Evolutionary conservation across 2,329 filamentous ascomycete species (phyloP).

Genomic region (Apiospora arundinis): DNA sequence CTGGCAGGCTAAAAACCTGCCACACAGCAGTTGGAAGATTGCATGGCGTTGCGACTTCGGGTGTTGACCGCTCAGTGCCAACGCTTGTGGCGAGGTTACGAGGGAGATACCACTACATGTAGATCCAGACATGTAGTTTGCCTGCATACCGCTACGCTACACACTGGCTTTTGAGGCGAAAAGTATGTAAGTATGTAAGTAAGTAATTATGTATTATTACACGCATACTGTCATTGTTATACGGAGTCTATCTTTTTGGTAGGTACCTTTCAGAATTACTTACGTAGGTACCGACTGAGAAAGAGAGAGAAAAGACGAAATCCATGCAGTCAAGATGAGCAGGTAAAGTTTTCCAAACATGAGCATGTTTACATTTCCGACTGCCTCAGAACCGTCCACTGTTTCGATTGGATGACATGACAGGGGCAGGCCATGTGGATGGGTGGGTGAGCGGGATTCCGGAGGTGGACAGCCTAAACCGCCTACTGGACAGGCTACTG

Average conservation of each 20-base stretch:
- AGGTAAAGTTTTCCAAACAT: background rate
- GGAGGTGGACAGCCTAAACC: too few species aligned
- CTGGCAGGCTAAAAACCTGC: background rate
- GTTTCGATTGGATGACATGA: slow-evolving; percentile 6
- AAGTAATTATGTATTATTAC: too few species aligned
- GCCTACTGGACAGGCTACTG: too few species aligned
- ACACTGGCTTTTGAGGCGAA: background rate
- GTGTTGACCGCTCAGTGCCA: background rate
- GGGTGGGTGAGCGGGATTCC: background rate
- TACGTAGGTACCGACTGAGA: background rate
- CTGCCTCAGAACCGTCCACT: background rate
- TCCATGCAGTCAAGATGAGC: background rate
- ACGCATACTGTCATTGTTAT: background rate
- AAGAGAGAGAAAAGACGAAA: background rate
- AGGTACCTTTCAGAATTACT: background rate
- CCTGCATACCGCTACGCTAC: slow-evolving; percentile 6
- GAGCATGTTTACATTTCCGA: slow-evolving; percentile 4
- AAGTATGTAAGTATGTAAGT: background rate
- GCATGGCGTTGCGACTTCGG: slow-evolving; percentile 10
- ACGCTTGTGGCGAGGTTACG: background rate
- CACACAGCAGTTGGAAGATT: background rate
- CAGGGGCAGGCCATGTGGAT: background rate
- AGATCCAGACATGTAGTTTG: background rate
- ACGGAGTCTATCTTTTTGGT: background rate
- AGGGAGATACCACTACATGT: background rate